A percentile compares a stretch with the other conserved stretches of the same genome.
Conservation (phyloP, 257 asterid species). For the Penstemon newberryi region DNA sequence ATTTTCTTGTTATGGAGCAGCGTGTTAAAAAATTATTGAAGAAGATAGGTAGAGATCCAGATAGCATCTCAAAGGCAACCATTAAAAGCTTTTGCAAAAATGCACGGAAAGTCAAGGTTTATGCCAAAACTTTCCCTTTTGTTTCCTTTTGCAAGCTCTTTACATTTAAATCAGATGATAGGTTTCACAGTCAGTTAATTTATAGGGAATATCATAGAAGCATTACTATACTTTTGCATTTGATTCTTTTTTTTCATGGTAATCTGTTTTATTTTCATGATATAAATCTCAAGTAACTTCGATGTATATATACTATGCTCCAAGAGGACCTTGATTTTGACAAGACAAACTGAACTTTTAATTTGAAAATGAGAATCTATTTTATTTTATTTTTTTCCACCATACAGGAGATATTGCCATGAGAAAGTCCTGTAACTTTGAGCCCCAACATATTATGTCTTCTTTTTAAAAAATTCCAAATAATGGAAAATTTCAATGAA, state of each 20-base stretch:
- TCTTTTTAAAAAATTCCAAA: background rate
- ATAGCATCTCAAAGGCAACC: conserved; percentile 71
- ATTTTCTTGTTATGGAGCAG: conserved; percentile 75
- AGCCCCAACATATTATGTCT: conserved; percentile 8
- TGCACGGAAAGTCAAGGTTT: conserved; percentile 80
- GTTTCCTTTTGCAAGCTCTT: background rate
- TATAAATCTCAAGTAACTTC: background rate
- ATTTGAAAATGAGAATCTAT: background rate
- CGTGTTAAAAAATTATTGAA: conserved; percentile 56
- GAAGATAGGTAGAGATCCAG: conserved; percentile 85
- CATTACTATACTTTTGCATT: conserved; percentile 4
- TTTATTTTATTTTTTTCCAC: background rate
- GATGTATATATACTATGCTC: background rate
- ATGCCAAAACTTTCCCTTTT: conserved; percentile 18
- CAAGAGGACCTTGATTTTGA: background rate
- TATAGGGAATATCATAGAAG: background rate
- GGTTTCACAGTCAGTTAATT: background rate
- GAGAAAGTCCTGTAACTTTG: conserved; percentile 2
- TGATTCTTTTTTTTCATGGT: background rate
- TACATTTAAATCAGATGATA: background rate
- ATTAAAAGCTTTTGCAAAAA: conserved; percentile 87
- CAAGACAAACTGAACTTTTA: conserved; percentile 1
- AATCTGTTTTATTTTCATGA: background rate
- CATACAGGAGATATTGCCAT: background rate
- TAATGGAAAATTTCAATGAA: background rate